A percentile compares a stretch with the other conserved stretches of the same genome.
phyloP scores from a whole-genome alignment of 495 filamentous ascomycete genomes.

The Aspergillus egyptiacus region DNA sequence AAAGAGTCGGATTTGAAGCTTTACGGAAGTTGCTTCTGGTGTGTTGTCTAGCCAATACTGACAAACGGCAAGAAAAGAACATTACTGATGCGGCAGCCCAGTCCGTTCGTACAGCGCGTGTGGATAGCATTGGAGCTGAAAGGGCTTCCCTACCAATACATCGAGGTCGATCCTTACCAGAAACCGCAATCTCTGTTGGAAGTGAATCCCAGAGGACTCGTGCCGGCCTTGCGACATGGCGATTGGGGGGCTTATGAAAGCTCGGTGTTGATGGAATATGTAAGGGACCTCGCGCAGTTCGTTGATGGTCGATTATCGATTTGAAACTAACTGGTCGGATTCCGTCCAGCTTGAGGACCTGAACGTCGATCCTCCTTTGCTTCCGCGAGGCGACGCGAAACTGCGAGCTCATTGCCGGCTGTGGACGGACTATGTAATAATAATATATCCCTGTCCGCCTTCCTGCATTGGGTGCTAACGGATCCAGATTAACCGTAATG shows the following conservation, averaged over 20 bases:
- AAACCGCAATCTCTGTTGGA: constrained; percentile 74
- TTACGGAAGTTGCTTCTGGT: constrained; percentile 91
- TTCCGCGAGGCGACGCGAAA: constrained; percentile 61
- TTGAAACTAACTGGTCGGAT: not conserved
- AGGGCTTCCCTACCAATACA: constrained; percentile 78
- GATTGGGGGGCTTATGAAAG: constrained; percentile 88
- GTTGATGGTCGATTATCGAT: no score
- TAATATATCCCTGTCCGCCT: constrained; percentile 32
- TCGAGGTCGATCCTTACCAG: constrained; percentile 83
- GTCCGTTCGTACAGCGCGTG: constrained; percentile 84
- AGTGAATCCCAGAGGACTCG: constrained; percentile 81
- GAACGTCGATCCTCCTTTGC: constrained; percentile 51
- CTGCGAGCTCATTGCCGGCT: constrained; percentile 71
- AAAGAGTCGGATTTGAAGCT: constrained; percentile 71
- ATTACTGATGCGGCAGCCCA: constrained; percentile 18
- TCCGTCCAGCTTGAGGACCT: constrained; percentile 86
- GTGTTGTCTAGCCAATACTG: constrained; percentile 25
- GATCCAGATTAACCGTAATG: constrained; percentile 68
- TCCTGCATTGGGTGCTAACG: constrained; percentile 14
- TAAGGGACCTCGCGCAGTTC: constrained; percentile 38
- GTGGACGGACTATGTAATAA: constrained; percentile 82
- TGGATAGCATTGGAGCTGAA: constrained; percentile 95
- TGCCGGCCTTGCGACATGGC: constrained; percentile 76
- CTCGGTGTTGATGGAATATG: constrained; percentile 85
- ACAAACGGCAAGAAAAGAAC: not conserved